These are phyloP conservation scores for Peltaster fructicola DNA, from an alignment of 2,329 filamentous ascomycete genomes.

Conservation along the genomic window DNA sequence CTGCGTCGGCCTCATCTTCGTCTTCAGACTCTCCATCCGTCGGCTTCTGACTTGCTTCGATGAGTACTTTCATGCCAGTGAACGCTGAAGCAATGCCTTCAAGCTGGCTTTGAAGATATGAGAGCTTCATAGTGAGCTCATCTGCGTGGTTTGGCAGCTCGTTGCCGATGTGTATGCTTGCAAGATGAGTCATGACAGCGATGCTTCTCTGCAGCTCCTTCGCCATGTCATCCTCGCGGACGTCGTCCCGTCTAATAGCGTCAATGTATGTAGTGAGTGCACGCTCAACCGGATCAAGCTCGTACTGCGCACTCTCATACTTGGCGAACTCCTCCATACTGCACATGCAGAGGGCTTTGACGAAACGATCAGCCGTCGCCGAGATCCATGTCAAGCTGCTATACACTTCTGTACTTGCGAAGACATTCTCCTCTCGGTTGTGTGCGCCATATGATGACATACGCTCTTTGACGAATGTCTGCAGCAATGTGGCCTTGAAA, in stretches of 20 bases:
- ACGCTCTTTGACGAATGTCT: constrained; percentile 61
- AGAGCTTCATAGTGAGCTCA: constrained; percentile 58
- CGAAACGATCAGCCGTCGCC: constrained; percentile 68
- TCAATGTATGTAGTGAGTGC: constrained; percentile 82
- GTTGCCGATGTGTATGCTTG: constrained; percentile 53
- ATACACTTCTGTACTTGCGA: constrained; percentile 62
- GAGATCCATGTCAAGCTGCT: constrained; percentile 76
- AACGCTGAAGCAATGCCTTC: constrained; percentile 59
- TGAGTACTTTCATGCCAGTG: constrained; percentile 43
- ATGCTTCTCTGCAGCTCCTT: constrained; percentile 66
- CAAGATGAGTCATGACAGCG: constrained; percentile 71
- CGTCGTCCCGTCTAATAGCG: constrained; percentile 60
- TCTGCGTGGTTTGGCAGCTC: constrained; percentile 59
- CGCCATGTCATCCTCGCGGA: constrained; percentile 70
- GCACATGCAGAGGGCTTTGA: constrained; percentile 62
- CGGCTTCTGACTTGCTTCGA: constrained; percentile 41
- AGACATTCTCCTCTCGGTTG: constrained; percentile 58
- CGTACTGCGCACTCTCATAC: constrained; percentile 65
- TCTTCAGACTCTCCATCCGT: constrained; percentile 37
- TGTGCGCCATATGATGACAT: constrained; percentile 49
- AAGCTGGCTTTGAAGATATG: constrained; percentile 62
- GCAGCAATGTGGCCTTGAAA: constrained; percentile 72
- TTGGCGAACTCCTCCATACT: constrained; percentile 59
- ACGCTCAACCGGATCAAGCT: constrained; percentile 80
- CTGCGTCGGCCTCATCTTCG: constrained; percentile 32